These are phyloP conservation scores for Plectosphaerella sp. DNA, from an alignment of 2,329 filamentous ascomycete species.

Conservation along the genomic window DNA sequence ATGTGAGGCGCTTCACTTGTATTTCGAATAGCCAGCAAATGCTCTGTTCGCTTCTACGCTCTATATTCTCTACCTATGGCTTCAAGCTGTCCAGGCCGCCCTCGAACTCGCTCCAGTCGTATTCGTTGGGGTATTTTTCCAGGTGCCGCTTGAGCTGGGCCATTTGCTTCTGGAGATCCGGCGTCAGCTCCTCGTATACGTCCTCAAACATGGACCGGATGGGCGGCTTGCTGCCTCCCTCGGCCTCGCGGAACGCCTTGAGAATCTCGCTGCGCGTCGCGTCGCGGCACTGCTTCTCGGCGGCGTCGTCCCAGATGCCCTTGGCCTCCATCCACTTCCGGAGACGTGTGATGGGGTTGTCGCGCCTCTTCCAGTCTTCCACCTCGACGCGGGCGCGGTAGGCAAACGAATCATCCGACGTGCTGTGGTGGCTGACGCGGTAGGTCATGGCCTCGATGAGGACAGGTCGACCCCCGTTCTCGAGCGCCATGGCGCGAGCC, in stretches of 20 bases:
- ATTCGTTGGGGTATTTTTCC: slow-evolving; percentile 85
- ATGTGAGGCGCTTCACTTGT: background rate
- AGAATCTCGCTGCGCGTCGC: slow-evolving; percentile 70
- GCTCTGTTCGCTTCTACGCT: background rate
- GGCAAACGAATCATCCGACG: slow-evolving; percentile 93
- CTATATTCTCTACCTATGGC: slow-evolving; percentile 12
- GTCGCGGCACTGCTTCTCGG: slow-evolving; percentile 69
- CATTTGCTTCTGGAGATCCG: slow-evolving; percentile 71
- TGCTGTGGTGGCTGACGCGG: slow-evolving; percentile 96
- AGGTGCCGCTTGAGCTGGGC: slow-evolving; percentile 69
- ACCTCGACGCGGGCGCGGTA: slow-evolving; percentile 93
- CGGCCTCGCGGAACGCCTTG: slow-evolving; percentile 77
- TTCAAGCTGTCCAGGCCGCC: slow-evolving; percentile 64
- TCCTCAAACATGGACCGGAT: slow-evolving; percentile 76
- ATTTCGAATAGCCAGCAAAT: background rate
- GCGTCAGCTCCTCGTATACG: slow-evolving; percentile 83
- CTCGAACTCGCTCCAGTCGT: slow-evolving; percentile 75
- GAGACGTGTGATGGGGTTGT: slow-evolving; percentile 81
- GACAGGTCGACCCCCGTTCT: slow-evolving; percentile 76
- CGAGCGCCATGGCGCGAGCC: slow-evolving; percentile 73
- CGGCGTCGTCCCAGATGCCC: slow-evolving; percentile 77
- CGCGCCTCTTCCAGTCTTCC: slow-evolving; percentile 88
- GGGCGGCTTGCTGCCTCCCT: slow-evolving; percentile 74
- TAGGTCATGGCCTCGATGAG: slow-evolving; percentile 97
- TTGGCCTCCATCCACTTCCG: slow-evolving; percentile 87